Conservation (phyloP, 2,329 filamentous ascomycete genomes). For the Akanthomyces lecanii region DNA sequence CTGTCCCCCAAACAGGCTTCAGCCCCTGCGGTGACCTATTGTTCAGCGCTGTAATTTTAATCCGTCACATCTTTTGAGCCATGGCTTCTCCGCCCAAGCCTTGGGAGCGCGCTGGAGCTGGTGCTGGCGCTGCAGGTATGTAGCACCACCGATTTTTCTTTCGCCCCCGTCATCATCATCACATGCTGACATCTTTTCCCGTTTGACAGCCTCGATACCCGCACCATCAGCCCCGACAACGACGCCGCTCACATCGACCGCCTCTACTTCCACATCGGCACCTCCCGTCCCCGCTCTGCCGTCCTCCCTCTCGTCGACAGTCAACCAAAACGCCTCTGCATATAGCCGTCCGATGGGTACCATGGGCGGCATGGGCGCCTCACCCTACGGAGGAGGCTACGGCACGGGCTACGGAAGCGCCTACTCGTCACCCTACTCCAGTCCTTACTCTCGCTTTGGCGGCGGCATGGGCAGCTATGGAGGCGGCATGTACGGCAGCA, state of each 20-base stretch:
- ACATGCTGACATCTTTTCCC: slow-evolving; percentile 24
- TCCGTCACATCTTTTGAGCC: slow-evolving; percentile 6
- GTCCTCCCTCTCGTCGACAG: slow-evolving; percentile 68
- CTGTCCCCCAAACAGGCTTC: not conserved
- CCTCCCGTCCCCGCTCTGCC: slow-evolving; percentile 80
- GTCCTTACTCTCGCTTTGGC: slow-evolving; percentile 36
- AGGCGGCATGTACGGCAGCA: slow-evolving; percentile 31
- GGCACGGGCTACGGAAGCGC: slow-evolving; percentile 37
- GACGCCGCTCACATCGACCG: slow-evolving; percentile 29
- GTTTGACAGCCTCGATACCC: slow-evolving; percentile 37
- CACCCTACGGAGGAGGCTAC: slow-evolving; percentile 25
- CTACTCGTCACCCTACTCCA: slow-evolving; percentile 27
- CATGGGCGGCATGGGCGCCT: slow-evolving; percentile 41
- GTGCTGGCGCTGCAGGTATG: slow-evolving; percentile 45
- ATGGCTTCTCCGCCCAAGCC: slow-evolving; percentile 91
- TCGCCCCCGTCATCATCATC: slow-evolving; percentile 16
- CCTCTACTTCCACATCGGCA: slow-evolving; percentile 41
- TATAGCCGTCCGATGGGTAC: slow-evolving; percentile 57
- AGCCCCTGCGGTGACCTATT: not conserved
- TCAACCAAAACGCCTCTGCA: slow-evolving; percentile 82
- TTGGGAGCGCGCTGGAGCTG: slow-evolving; percentile 82
- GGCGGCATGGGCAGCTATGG: slow-evolving; percentile 55
- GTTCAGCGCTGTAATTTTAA: slow-evolving; percentile 3
- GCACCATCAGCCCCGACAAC: slow-evolving; percentile 38
- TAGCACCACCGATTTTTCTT: slow-evolving; percentile 41